These are phyloP conservation scores for Hemileccinum impolitum DNA, from an alignment of 768 basidiomycete genomes.

Conservation along the genomic window DNA sequence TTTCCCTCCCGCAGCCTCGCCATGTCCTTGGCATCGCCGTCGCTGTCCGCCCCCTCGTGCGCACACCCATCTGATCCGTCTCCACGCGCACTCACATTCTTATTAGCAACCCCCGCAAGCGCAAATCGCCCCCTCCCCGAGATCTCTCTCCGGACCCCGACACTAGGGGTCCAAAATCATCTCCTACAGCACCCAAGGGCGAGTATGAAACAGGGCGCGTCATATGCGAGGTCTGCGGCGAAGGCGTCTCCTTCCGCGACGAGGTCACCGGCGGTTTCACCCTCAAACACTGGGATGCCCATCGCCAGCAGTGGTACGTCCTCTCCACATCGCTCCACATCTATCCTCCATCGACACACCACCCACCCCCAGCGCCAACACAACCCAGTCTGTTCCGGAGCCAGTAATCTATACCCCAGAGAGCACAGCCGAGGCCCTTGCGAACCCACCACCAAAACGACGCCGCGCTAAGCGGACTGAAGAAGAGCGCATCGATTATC, in stretches of 20 bases:
- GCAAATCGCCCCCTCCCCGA: slow-evolving; percentile 33
- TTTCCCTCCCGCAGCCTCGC: slow-evolving; percentile 5
- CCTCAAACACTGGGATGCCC: slow-evolving; percentile 66
- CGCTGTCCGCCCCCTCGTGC: slow-evolving; percentile 17
- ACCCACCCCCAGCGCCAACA: slow-evolving; percentile 23
- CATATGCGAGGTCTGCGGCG: slow-evolving; percentile 61
- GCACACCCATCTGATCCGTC: slow-evolving; percentile 18
- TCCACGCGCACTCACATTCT: slow-evolving; percentile 10
- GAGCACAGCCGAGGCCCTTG: slow-evolving; percentile 38
- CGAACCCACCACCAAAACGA: slow-evolving; percentile 55
- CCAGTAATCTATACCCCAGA: slow-evolving; percentile 44
- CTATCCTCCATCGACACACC: slow-evolving; percentile 7
- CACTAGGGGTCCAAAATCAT: slow-evolving; percentile 5
- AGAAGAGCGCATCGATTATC: slow-evolving; percentile 70
- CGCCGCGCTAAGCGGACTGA: slow-evolving; percentile 75
- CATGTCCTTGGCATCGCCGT: slow-evolving; percentile 12
- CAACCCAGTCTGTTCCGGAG: slow-evolving; percentile 31
- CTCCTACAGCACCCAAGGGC: slow-evolving; percentile 29
- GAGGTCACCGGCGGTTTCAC: slow-evolving; percentile 61
- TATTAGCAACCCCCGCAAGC: slow-evolving; percentile 37
- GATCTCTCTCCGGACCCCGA: slow-evolving; percentile 18
- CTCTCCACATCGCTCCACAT: neutral
- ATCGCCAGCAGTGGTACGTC: slow-evolving; percentile 56
- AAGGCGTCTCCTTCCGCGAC: slow-evolving; percentile 64
- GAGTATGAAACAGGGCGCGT: slow-evolving; percentile 69